phyloP scores from a whole-genome alignment of 2,329 filamentous ascomycete genomes.

The Sporothrix protearum region DNA sequence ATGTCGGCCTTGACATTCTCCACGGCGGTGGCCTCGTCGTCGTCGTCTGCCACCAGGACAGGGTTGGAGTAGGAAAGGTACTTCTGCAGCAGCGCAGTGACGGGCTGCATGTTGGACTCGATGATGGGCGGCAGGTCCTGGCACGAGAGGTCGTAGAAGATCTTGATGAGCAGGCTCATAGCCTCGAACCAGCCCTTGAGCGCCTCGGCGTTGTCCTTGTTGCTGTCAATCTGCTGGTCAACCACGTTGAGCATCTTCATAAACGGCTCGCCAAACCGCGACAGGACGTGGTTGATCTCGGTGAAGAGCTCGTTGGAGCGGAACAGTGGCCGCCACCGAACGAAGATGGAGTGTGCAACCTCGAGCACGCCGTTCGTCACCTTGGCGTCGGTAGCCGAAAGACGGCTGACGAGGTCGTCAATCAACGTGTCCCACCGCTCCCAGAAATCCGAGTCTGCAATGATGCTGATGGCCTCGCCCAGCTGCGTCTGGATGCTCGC shows the following conservation, averaged over 20 bases:
- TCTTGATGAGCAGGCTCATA: slow-evolving; percentile 82
- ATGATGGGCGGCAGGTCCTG: slow-evolving; percentile 94
- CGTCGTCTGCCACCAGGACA: slow-evolving; percentile 67
- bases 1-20: slow-evolving; percentile 92
- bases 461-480: slow-evolving; percentile 93
- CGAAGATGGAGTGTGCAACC: slow-evolving; percentile 97
- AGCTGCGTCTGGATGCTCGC: slow-evolving; percentile 85
- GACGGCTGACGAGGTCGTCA: slow-evolving; percentile 79
- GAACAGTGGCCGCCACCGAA: slow-evolving; percentile 90
- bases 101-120: slow-evolving; percentile 76
- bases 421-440: slow-evolving; percentile 85
- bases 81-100: slow-evolving; percentile 80
- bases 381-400: slow-evolving; percentile 75
- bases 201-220: slow-evolving; percentile 68
- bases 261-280: slow-evolving; percentile 79
- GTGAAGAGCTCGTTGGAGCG: slow-evolving; percentile 87
- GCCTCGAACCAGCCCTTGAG: slow-evolving; percentile 79
- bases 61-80: slow-evolving; percentile 87
- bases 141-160: slow-evolving; percentile 94
- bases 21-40: slow-evolving; percentile 84
- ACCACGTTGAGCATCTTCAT: slow-evolving; percentile 73
- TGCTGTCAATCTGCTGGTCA: slow-evolving; percentile 68
- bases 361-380: slow-evolving; percentile 93
- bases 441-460: slow-evolving; percentile 98
- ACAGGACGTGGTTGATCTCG: slow-evolving; percentile 94